Evolutionary conservation across 2,329 filamentous ascomycete genomes (phyloP), one percentile per base, ranked within the genome.

Genomic region (Aspergillus brunneoviolaceus): DNA sequence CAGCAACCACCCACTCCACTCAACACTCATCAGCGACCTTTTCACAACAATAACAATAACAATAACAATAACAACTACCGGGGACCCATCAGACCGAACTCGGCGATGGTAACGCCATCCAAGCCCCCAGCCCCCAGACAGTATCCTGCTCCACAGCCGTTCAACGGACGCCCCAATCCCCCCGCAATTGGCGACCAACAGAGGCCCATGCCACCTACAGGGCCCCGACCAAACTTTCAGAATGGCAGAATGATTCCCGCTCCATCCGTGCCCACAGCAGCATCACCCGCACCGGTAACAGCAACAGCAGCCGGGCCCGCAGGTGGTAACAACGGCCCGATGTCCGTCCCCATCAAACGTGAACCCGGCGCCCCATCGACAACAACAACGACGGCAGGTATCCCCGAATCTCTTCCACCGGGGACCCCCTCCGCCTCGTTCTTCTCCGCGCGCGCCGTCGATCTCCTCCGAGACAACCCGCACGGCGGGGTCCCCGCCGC

Each of bases 361-460:
- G 73, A 74, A 50, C 47, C 62, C n/a, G 60, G 29, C 6, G 50
- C 65, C 5, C 27, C 7, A 9, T 29, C 27, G 27, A 63, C 54
- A 4, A 31, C 53, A 29, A 65, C 51, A 25, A 65, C 62, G 23
- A 63, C 21, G 21, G 21, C 61, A 7, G 49, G 10, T 1, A 14
- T 52, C 14, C 69, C 71, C 25, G 67, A 69, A 5, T 70, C 67
- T 51, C 63, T 67, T n/a, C 71, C 70, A 25, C 70, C 69, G n/a
- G 66, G 65, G 14, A 67, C 69, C 6, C 82, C 84, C 58, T 74
- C 79, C 0, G 79, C 85, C 10, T 85, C 84, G 0, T 92, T 92
- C 76, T 90, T 88, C 72, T 92, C 89, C 0, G 89, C 89, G 14
- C 82, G 85, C 60, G 87, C 87, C 27, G 84, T 88, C 6, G 84